Evolutionary conservation across 306 rosid genomes (phyloP), one percentile per base, ranked within the genome.

Genomic region (Medicago lupulina): DNA sequence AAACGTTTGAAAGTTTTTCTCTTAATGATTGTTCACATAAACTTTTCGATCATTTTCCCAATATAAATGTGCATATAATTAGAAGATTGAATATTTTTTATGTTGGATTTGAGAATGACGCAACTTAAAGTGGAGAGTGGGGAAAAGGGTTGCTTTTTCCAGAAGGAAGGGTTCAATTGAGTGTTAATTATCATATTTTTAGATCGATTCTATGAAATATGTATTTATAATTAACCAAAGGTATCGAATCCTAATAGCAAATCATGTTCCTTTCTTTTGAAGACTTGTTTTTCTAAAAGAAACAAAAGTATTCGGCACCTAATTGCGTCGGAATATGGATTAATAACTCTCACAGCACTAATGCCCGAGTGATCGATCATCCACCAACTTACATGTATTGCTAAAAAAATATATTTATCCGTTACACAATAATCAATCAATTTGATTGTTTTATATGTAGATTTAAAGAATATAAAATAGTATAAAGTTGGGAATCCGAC

Each of bases 261-360:
- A 66, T 65, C 79, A 46, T 60, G 40, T 81, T 70, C 70, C 74
- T 81, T 75, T 41, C 17, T 61, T 75, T 75, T 70, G 36, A 81
- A 19, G 68, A 69, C 67, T 80, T 51, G 4, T 50, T 75, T 75
- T 68, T 19, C 19, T 9, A 2, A 4, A 15, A 10, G 12, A 25
- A 41, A 5, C 0, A 46, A 11, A 43, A 17, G 16, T 40, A 62
- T 47, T 36, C 31, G 5, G 36, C 2, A 38, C 16, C 31, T 49
- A 62, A 36, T 58, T 41, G 59, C 11, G 15, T 18, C 5, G 2
- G 21, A 54, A 71, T 18, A 72, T 55, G 43, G 67, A 50, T 14
- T 41, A 73, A 50, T 50, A 50, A 50, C 18, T 58, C 64, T 58
- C 4, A 23, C 23, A 57, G 16, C 64, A 58, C 64, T 58, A 18